Evolutionary conservation across 805 yeast genomes (phyloP).

Genomic region (Kuraishia cidri): DNA sequence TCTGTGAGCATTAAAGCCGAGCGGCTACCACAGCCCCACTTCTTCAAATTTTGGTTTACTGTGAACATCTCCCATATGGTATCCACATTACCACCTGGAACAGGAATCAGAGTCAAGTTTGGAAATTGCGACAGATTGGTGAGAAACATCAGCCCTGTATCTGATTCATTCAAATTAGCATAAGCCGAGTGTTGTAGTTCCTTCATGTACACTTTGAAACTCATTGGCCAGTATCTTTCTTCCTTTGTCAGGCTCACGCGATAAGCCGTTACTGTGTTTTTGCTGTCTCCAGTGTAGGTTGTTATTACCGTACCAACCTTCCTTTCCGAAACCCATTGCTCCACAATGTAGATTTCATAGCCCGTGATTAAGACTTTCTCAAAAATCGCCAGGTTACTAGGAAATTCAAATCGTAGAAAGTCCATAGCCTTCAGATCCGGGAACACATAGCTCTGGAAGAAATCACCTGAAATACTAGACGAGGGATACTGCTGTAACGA

Average conservation of each 20-base stretch:
- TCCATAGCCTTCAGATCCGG: slow-evolving; percentile 54
- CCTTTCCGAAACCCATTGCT: slow-evolving; percentile 86
- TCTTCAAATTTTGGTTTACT: slow-evolving; percentile 68
- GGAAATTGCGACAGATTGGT: slow-evolving; percentile 81
- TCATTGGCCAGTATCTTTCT: slow-evolving; percentile 35
- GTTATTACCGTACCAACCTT: slow-evolving; percentile 60
- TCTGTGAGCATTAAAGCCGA: slow-evolving; percentile 63
- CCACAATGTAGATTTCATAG: slow-evolving; percentile 85
- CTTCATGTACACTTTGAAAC: slow-evolving; percentile 51
- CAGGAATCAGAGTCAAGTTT: slow-evolving; percentile 60
- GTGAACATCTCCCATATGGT: slow-evolving; percentile 49
- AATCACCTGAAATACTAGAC: too few relatives aligned
- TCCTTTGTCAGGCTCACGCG: slow-evolving; percentile 46
- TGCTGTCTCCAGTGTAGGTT: slow-evolving; percentile 76
- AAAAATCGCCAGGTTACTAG: slow-evolving; percentile 27
- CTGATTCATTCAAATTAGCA: slow-evolving; percentile 59
- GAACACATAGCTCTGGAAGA: slow-evolving; percentile 25
- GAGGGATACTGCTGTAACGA: too few relatives aligned
- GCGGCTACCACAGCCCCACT: slow-evolving; percentile 79
- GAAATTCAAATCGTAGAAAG: slow-evolving; percentile 30
- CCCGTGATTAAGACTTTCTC: slow-evolving; percentile 52
- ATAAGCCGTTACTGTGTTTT: slow-evolving; percentile 50
- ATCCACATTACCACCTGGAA: slow-evolving; percentile 50
- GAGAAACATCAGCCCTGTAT: slow-evolving; percentile 58
- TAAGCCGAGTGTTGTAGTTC: slow-evolving; percentile 53